Percentiles rank a stretch among this genome's conserved stretches.
These are phyloP conservation scores for Tulasnella calospora DNA, from an alignment of 768 basidiomycete genomes.

Conservation along the genomic window DNA sequence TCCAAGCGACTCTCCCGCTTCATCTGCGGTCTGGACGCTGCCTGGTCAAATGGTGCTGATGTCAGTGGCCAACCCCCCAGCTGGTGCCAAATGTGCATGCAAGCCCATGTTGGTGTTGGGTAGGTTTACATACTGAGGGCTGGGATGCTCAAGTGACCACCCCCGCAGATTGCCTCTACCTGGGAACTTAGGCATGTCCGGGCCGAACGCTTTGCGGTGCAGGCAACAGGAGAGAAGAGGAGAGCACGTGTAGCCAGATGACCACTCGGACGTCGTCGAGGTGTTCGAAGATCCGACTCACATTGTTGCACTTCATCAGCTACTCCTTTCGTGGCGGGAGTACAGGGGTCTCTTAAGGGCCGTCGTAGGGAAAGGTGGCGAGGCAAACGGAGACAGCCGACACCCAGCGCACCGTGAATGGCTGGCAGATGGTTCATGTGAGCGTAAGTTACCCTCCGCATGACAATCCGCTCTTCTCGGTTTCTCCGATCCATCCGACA, in stretches of 20 bases:
- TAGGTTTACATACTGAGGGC: constrained; percentile 7
- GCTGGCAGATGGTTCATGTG: background rate
- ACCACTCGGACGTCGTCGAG: background rate
- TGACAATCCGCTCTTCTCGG: background rate
- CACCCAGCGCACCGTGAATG: background rate
- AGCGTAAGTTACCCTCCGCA: background rate
- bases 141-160: background rate
- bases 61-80: background rate
- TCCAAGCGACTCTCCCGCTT: background rate
- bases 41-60: background rate
- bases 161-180: constrained; percentile 11
- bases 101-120: background rate
- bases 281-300: background rate
- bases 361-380: background rate
- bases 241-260: background rate
- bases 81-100: background rate
- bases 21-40: constrained; percentile 4
- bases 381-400: constrained; percentile 11
- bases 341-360: background rate
- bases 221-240: background rate
- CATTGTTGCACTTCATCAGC: background rate
- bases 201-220: background rate
- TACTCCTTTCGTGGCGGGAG: background rate
- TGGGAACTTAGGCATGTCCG: constrained; percentile 1
- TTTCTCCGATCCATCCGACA: constrained; percentile 7